Evolutionary conservation across 139 green algal species (phyloP).

Genomic region (Chlamydomonas incerta): DNA sequence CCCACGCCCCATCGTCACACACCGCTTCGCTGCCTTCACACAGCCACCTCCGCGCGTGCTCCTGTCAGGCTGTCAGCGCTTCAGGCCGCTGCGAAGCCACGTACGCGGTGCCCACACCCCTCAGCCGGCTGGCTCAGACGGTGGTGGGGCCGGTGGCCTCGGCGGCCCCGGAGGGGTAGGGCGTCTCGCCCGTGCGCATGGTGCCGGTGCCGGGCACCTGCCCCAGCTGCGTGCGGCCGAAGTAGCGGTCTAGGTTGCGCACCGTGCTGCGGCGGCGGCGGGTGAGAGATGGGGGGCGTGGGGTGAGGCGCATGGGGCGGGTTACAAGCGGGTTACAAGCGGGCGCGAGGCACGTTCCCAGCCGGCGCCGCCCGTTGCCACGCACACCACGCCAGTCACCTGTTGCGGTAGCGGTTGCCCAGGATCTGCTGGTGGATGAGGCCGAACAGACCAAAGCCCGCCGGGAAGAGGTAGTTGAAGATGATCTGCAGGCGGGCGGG

Average conservation of each 20-base stretch:
- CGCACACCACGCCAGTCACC: too few relatives aligned
- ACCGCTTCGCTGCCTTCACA: too few relatives aligned
- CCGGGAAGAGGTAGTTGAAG: constrained; percentile 43
- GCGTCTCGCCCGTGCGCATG: neutral
- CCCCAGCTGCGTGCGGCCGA: constrained; percentile 1
- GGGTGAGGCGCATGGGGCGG: neutral
- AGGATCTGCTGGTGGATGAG: constrained; percentile 30
- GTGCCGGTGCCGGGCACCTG: constrained; percentile 17
- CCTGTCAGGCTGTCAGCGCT: too few relatives aligned
- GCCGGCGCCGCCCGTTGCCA: too few relatives aligned
- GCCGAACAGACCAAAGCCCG: neutral
- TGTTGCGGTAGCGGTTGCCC: constrained; percentile 33
- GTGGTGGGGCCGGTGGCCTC: too few relatives aligned
- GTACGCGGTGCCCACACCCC: too few relatives aligned
- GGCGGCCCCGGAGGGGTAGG: too few relatives aligned
- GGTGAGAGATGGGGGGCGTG: neutral
- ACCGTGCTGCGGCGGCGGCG: constrained; percentile 37
- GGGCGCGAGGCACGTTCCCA: too few relatives aligned
- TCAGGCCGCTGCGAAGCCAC: too few relatives aligned
- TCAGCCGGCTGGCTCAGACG: too few relatives aligned
- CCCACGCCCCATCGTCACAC: too few relatives aligned
- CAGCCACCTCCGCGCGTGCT: too few relatives aligned
- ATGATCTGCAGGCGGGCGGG: constrained; percentile 23
- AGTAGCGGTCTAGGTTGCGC: constrained; percentile 44
- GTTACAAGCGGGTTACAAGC: neutral